Evolutionary conservation across 2,329 filamentous ascomycete species (phyloP), one percentile per base, ranked within the genome.

Genomic region (Spiromastix sp.): DNA sequence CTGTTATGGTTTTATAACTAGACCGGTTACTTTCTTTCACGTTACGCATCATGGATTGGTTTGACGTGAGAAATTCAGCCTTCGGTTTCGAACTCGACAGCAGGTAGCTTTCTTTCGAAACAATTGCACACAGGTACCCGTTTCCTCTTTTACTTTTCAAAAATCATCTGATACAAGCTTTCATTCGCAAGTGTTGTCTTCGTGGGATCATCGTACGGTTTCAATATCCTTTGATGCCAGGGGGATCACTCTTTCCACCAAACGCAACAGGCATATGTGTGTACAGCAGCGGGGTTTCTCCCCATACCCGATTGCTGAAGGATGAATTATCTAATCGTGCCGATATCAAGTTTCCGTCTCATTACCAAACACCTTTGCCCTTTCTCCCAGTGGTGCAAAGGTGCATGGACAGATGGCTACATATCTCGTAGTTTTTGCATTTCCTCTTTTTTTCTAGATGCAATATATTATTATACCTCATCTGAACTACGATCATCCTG

Each of bases 271-370:
- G 75, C 76, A 79, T 79, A 70, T 71, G 74, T 80, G 76, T 79
- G 76, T 80, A 80, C 76, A 79, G 74, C 74, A 66, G 66, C 70
- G 67, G 59, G 55, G 57, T 66, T 64, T 61, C 57, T 66, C 43
- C 54, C 66, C 59, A 73, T 77, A 71, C 67, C 66, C 67, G 67
- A 64, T 63, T 69, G 71, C 73, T 79, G 74, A 79, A 79, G 74
- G 76, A 77, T 69, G 58, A 60, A 66, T 58, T 63, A 62, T 66
- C 54, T 46, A 54, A 64, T 55, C 74, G 72, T 79, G 76, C 75
- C 76, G 64, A 80, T 66, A 80, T 65, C 44, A 58, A 61, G 54
- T 44, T 48, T 39, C 48, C 58, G 54, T 59, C 56, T 58, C 56
- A 61, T 64, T 67, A 66, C 61, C 64, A 66, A 67, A 62, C 63